phyloP scores from a whole-genome alignment of 805 yeast species.

The Metschnikowia sp. region DNA sequence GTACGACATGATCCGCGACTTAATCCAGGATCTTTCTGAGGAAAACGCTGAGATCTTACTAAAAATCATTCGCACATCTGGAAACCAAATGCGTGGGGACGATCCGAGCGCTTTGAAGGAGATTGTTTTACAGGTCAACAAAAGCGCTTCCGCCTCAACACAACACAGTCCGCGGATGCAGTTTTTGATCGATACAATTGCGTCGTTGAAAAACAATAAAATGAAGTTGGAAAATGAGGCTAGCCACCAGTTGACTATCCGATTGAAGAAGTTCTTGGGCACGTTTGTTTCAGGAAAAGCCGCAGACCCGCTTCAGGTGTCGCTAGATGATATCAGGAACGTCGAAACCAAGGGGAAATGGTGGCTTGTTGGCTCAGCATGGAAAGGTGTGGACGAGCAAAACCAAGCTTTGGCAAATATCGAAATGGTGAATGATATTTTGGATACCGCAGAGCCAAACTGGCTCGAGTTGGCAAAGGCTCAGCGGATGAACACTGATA shows the following conservation, averaged over 20 bases:
- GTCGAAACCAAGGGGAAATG: slow-evolving; percentile 87
- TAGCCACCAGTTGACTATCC: slow-evolving; percentile 44
- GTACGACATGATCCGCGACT: slow-evolving; percentile 65
- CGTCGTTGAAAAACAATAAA: slow-evolving; percentile 84
- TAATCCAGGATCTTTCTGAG: slow-evolving; percentile 61
- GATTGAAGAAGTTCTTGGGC: slow-evolving; percentile 65
- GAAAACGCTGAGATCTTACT: slow-evolving; percentile 72
- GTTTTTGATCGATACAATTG: slow-evolving; percentile 80
- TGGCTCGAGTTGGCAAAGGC: slow-evolving; percentile 83
- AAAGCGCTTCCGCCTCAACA: slow-evolving; percentile 30
- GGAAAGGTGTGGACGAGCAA: slow-evolving; percentile 63
- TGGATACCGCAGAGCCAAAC: slow-evolving; percentile 73
- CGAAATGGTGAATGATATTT: slow-evolving; percentile 52
- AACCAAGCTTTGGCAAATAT: slow-evolving; percentile 31
- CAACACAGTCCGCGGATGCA: slow-evolving; percentile 57
- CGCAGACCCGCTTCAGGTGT: slow-evolving; percentile 79
- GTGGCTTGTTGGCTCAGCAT: slow-evolving; percentile 99
- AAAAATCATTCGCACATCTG: slow-evolving; percentile 69
- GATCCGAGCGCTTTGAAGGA: slow-evolving; percentile 85
- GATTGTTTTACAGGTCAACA: slow-evolving; percentile 54
- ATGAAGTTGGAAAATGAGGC: slow-evolving; percentile 55
- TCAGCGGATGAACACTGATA: slow-evolving; percentile 93
- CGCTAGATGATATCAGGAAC: slow-evolving; percentile 74
- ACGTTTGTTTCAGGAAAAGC: slow-evolving; percentile 43
- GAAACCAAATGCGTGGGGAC: slow-evolving; percentile 82